Evolutionary conservation across 2,329 filamentous ascomycete genomes (phyloP), one percentile per base, ranked within the genome.

Genomic region (Ophiocordyceps sinensis): DNA sequence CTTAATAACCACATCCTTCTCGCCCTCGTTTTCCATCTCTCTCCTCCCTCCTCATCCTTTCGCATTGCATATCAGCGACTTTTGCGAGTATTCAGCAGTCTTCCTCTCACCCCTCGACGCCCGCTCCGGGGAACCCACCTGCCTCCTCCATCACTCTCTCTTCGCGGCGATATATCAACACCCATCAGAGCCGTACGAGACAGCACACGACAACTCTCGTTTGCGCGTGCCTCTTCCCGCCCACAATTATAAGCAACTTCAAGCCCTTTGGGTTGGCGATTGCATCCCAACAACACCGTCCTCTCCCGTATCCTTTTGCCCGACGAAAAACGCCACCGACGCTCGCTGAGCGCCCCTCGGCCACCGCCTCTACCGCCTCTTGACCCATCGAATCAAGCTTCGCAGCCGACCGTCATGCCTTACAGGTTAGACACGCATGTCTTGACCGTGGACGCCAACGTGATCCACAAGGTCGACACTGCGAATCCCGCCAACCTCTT

Each of bases 401-500:
- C n/a, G n/a, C n/a, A n/a, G n/a, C n/a, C n/a, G n/a, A n/a, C 62
- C 65, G 54, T 45, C 39, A 96, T 96, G 89, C 85, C 86, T 66
- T 79, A 84, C 58, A 75, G 77, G 65, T 72, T 94, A 63, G 79
- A 84, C 62, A 81, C 82, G 45, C 84, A 89, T 55, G 84, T 96
- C 59, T 72, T 96, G 57, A 87, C 86, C 47, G 84, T 96, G 61
- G 87, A 95, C 67, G 80, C 85, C 49, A 85, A 82, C 58, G 82
- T 89, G 52, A 88, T 98, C 60, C 85, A 91, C 70, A 86, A 93
- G 61, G 86, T 96, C 55, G 88, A 96, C 65, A 94, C 89, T 1
- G 75, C 82, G 51, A 94, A 94, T 61, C 81, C 85, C 26, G 85
- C 94, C 65, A 93, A 88, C 58, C 77, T 96, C 40, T 93, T 91